These are phyloP conservation scores for Globisporangium rhizosaccharum DNA, from an alignment of 352 stramenopile genomes.

Conservation along the genomic window DNA sequence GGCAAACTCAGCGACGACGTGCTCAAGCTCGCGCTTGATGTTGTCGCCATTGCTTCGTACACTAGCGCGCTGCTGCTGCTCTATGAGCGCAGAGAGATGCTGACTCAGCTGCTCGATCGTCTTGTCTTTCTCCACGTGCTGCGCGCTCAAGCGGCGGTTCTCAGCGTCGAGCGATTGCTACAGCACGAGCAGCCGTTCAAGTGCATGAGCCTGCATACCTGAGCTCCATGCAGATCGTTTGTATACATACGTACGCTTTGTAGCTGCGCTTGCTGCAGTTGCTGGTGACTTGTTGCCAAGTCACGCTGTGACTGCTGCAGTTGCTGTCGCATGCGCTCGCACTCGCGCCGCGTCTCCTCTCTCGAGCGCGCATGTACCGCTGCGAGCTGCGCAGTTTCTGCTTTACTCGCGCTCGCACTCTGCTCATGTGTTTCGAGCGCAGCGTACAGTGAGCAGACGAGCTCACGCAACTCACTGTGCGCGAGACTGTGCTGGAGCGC, in stretches of 20 bases:
- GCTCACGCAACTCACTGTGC: conserved; percentile 17
- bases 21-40: conserved; percentile 6
- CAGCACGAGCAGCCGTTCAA: too few relatives aligned
- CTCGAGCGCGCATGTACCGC: conserved; percentile 9
- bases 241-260: background rate
- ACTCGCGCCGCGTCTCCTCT: conserved; percentile 2
- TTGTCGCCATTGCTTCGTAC: background rate
- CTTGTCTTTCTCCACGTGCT: conserved; percentile 3
- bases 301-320: conserved; percentile 2
- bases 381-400: background rate
- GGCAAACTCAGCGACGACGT: conserved; percentile 7
- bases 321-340: conserved; percentile 2
- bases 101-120: conserved; percentile 10
- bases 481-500: conserved; percentile 18
- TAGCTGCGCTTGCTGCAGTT: conserved; percentile 4
- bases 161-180: conserved; percentile 3
- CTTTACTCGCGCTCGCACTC: background rate
- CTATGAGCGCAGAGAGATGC: background rate
- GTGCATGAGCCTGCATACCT: too few relatives aligned
- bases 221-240: background rate
- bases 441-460: conserved; percentile 21
- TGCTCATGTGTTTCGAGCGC: conserved; percentile 5
- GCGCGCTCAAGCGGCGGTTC: background rate
- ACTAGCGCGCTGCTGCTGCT: background rate
- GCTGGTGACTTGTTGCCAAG: background rate